These are phyloP conservation scores for Ascobolus immersus DNA, from an alignment of 495 filamentous ascomycete species.

Conservation along the genomic window DNA sequence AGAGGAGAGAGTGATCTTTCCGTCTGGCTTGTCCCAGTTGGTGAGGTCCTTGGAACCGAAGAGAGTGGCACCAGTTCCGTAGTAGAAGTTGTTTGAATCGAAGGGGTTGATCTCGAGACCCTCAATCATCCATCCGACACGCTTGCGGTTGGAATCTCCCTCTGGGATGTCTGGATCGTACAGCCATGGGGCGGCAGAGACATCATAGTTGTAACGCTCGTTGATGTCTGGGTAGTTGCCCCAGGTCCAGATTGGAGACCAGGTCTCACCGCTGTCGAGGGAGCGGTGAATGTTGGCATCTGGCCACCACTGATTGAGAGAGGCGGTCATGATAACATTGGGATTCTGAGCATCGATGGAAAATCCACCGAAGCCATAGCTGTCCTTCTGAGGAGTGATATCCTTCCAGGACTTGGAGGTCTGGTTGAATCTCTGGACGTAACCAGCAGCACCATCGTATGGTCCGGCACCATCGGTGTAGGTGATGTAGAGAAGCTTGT, in stretches of 20 bases:
- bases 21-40: conserved; percentile 20
- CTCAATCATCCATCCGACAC: conserved; percentile 39
- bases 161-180: conserved; percentile 15
- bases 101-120: conserved; percentile 32
- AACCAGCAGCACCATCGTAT: conserved; percentile 27
- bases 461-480: conserved; percentile 31
- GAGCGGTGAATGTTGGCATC: conserved; percentile 30
- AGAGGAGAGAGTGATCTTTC: conserved; percentile 21
- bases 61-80: conserved; percentile 30
- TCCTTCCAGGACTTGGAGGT: conserved; percentile 25
- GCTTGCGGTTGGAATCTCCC: conserved; percentile 17
- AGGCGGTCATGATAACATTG: conserved; percentile 29
- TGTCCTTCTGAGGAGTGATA: conserved; percentile 25
- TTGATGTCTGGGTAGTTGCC: conserved; percentile 22
- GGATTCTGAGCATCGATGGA: conserved; percentile 28
- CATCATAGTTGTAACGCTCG: conserved; percentile 21
- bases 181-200: conserved; percentile 11
- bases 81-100: conserved; percentile 34
- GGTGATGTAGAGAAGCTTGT: conserved; percentile 30
- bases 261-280: conserved; percentile 27
- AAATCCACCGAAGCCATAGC: conserved; percentile 30
- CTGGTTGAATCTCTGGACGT: conserved; percentile 27
- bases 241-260: conserved; percentile 29
- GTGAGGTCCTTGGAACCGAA: conserved; percentile 22
- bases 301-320: conserved; percentile 33